Conservation (phyloP, 1,284 basidiomycete species). For the Irpex sp. region DNA sequence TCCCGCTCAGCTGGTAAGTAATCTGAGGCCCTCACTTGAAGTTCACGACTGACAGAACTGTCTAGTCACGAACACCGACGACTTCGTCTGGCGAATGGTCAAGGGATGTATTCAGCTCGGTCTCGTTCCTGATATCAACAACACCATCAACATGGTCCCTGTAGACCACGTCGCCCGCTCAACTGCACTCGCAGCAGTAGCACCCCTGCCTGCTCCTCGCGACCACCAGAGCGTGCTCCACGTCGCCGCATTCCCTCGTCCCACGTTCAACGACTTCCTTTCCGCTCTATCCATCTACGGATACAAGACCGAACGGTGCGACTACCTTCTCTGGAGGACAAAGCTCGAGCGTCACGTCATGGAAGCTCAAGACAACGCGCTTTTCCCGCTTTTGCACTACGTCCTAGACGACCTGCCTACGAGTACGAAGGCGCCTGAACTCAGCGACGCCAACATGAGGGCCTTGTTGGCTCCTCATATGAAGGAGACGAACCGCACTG, state of each 20-base stretch:
- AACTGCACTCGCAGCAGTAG: slow-evolving; percentile 66
- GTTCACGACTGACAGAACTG: slow-evolving; percentile 8
- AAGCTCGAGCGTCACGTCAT: slow-evolving; percentile 94
- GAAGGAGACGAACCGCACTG: slow-evolving; percentile 51
- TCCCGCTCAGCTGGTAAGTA: slow-evolving; percentile 75
- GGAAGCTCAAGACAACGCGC: slow-evolving; percentile 89
- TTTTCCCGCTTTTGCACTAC: slow-evolving; percentile 96
- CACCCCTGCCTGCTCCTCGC: slow-evolving; percentile 37
- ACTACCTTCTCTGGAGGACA: slow-evolving; percentile 91
- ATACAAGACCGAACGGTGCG: slow-evolving; percentile 72
- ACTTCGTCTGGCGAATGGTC: slow-evolving; percentile 97
- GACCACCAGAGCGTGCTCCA: slow-evolving; percentile 73
- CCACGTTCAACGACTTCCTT: slow-evolving; percentile 89
- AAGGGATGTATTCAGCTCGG: slow-evolving; percentile 98
- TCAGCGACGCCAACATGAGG: slow-evolving; percentile 84
- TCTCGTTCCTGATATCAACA: slow-evolving; percentile 95
- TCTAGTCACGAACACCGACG: slow-evolving; percentile 95
- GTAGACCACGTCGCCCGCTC: slow-evolving; percentile 94
- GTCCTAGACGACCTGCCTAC: slow-evolving; percentile 97
- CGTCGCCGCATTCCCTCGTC: slow-evolving; percentile 81
- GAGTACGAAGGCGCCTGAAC: slow-evolving; percentile 89
- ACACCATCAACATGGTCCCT: slow-evolving; percentile 97
- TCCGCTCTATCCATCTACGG: slow-evolving; percentile 76
- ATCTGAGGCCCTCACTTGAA: background rate
- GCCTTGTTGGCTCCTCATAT: slow-evolving; percentile 52